Percentiles rank a stretch among this genome's conserved stretches.
These are phyloP conservation scores for Aspergillus sp. DNA, from an alignment of 2,329 filamentous ascomycete species.

Conservation along the genomic window DNA sequence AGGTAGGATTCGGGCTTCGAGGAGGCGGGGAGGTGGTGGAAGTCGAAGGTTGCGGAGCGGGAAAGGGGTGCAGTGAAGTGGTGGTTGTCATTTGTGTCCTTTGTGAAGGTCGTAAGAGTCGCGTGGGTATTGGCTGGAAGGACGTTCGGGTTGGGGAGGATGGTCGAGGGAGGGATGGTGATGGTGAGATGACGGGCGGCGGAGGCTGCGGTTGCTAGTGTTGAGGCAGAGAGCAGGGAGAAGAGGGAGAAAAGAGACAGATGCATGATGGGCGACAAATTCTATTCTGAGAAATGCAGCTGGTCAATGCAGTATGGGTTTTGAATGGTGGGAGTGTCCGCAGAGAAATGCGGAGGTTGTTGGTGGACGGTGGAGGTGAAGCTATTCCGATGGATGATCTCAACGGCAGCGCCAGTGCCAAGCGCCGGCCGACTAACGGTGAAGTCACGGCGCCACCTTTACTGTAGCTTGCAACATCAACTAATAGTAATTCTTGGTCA, in stretches of 20 bases:
- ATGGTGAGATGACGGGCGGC: conserved; percentile 37
- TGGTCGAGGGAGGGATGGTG: conserved; percentile 43
- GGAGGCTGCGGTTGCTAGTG: conserved; percentile 25
- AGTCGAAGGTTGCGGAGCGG: conserved; percentile 70
- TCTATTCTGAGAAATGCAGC: not conserved
- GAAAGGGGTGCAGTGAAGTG: conserved; percentile 64
- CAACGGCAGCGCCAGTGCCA: not conserved
- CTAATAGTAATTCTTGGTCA: not conserved
- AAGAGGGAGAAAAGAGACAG: conserved; percentile 17
- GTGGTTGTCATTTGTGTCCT: conserved; percentile 29
- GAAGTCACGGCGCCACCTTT: not conserved
- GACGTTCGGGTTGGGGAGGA: conserved; percentile 47
- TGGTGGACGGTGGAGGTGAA: not conserved
- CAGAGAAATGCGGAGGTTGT: not conserved
- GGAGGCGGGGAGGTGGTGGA: conserved; percentile 63
- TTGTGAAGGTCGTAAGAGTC: conserved; percentile 47
- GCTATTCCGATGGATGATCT: not conserved
- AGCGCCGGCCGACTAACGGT: not conserved
- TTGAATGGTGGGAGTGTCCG: not conserved
- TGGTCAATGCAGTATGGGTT: not conserved
- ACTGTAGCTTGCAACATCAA: not conserved
- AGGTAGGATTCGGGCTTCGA: conserved; percentile 64
- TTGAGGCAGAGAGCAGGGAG: conserved; percentile 21
- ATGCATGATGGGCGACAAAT: conserved; percentile 17
- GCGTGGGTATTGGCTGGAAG: conserved; percentile 53